phyloP scores from a whole-genome alignment of 1,139 yeast genomes.

The Debaryomyces fabryi region DNA sequence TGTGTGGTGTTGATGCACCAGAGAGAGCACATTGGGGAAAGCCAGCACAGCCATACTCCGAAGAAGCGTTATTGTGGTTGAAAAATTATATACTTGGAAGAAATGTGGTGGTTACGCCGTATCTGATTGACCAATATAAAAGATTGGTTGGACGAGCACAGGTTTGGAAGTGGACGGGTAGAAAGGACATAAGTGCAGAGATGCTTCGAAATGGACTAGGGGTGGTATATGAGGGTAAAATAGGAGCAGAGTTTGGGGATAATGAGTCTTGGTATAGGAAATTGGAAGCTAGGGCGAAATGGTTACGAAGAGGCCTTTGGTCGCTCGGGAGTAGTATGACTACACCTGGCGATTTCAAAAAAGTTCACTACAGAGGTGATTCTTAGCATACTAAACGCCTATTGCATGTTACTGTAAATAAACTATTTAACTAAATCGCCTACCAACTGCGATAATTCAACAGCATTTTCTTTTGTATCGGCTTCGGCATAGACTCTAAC shows the following conservation, averaged over 20 bases:
- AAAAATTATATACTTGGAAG: conserved; percentile 63
- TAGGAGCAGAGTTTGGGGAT: conserved; percentile 85
- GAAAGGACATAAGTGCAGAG: conserved; percentile 79
- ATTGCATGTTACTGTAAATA: neutral
- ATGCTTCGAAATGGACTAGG: conserved; percentile 86
- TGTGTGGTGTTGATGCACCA: conserved; percentile 98
- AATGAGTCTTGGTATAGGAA: conserved; percentile 59
- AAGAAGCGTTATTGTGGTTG: conserved; percentile 83
- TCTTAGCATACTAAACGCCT: neutral
- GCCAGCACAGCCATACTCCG: conserved; percentile 86
- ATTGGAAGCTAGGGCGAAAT: conserved; percentile 63
- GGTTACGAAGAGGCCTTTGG: conserved; percentile 71
- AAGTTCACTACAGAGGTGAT: conserved; percentile 24
- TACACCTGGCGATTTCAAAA: conserved; percentile 86
- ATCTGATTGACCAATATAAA: conserved; percentile 83
- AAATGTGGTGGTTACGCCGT: conserved; percentile 72
- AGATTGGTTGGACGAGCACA: conserved; percentile 83
- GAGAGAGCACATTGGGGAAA: conserved; percentile 94
- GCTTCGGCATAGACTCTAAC: conserved; percentile 97
- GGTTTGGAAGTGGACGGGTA: conserved; percentile 74
- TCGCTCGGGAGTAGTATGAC: conserved; percentile 50
- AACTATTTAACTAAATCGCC: conserved; percentile 32
- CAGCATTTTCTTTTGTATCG: conserved; percentile 39
- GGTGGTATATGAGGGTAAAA: conserved; percentile 80
- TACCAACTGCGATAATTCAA: conserved; percentile 35